A percentile compares a stretch with the other conserved stretches of the same genome.
Evolutionary conservation across 176 grass and related monocot genomes (phyloP).

Genomic region (Oryza meyeriana): DNA sequence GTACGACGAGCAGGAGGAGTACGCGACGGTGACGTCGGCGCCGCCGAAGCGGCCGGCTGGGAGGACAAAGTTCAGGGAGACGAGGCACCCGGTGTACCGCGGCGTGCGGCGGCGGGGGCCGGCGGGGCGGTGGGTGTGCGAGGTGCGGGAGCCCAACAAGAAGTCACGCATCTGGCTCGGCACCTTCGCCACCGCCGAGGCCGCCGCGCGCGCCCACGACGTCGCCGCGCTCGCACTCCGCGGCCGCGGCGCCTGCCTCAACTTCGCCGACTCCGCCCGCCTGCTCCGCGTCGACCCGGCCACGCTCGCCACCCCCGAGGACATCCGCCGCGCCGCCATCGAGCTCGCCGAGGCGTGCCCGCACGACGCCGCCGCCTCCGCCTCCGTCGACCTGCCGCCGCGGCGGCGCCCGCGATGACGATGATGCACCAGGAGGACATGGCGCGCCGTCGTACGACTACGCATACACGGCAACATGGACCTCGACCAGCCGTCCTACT

Average conservation of each 20-base stretch:
- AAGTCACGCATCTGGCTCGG: slow-evolving; percentile 93
- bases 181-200: slow-evolving; percentile 81
- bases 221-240: slow-evolving; percentile 73
- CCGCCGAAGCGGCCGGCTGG: slow-evolving; percentile 72
- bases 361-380: not conserved
- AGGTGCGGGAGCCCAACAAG: slow-evolving; percentile 82
- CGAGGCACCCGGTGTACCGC: slow-evolving; percentile 74
- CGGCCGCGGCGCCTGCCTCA: slow-evolving; percentile 50
- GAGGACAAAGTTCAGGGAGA: slow-evolving; percentile 89
- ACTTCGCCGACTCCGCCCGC: slow-evolving; percentile 76
- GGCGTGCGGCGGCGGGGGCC: slow-evolving; percentile 69
- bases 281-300: slow-evolving; percentile 55
- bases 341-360: slow-evolving; percentile 57
- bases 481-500: slow-evolving; percentile 33
- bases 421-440: not conserved
- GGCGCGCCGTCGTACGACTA: slow-evolving; percentile 31
- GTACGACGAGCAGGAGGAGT: not conserved
- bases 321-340: slow-evolving; percentile 75
- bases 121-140: slow-evolving; percentile 63
- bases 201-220: slow-evolving; percentile 85
- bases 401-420: not conserved
- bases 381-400: not conserved
- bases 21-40: slow-evolving; percentile 54
- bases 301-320: slow-evolving; percentile 50
- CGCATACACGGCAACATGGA: slow-evolving; percentile 24